Conservation (phyloP, 2,329 filamentous ascomycete species). For the Zymoseptoria ardabiliae region DNA sequence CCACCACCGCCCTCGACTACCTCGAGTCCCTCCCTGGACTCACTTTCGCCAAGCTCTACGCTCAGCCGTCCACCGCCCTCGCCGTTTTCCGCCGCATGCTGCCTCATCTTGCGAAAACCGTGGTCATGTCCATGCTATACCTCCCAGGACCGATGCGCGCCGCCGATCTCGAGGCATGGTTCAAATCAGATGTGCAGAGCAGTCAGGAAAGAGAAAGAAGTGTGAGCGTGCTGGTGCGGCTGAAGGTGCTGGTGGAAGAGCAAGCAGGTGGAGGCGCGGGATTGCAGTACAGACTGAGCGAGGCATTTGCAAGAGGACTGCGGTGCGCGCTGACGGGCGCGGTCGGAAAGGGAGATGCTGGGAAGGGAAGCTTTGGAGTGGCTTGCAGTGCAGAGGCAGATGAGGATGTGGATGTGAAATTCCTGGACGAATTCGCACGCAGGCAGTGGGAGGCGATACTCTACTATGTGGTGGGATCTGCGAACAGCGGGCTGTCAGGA, state of each 20-base stretch:
- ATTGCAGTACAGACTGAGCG: slow-evolving; percentile 67
- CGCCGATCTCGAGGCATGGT: slow-evolving; percentile 78
- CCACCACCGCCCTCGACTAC: slow-evolving; percentile 70
- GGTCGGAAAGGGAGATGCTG: slow-evolving; percentile 57
- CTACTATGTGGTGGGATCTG: slow-evolving; percentile 82
- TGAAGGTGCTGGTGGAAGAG: slow-evolving; percentile 76
- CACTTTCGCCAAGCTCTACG: slow-evolving; percentile 85
- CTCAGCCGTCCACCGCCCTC: slow-evolving; percentile 88
- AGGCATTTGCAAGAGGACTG: slow-evolving; percentile 76
- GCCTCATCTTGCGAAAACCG: slow-evolving; percentile 83
- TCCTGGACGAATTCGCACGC: slow-evolving; percentile 78
- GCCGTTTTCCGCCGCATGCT: slow-evolving; percentile 97
- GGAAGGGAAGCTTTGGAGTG: slow-evolving; percentile 84
- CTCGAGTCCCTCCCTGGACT: slow-evolving; percentile 85
- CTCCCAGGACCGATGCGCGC: slow-evolving; percentile 72
- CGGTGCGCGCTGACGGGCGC: slow-evolving; percentile 67
- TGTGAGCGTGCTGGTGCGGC: slow-evolving; percentile 67
- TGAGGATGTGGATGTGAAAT: slow-evolving; percentile 58
- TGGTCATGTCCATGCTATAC: slow-evolving; percentile 94
- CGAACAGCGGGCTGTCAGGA: slow-evolving; percentile 48
- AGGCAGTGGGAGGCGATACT: slow-evolving; percentile 93
- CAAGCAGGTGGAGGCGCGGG: slow-evolving; percentile 52
- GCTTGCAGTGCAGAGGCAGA: slow-evolving; percentile 60
- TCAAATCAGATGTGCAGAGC: slow-evolving; percentile 52
- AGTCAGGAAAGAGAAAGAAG: slow-evolving; percentile 67